Evolutionary conservation across 2,329 filamentous ascomycete species (phyloP).

Genomic region (Fusarium paranaense): DNA sequence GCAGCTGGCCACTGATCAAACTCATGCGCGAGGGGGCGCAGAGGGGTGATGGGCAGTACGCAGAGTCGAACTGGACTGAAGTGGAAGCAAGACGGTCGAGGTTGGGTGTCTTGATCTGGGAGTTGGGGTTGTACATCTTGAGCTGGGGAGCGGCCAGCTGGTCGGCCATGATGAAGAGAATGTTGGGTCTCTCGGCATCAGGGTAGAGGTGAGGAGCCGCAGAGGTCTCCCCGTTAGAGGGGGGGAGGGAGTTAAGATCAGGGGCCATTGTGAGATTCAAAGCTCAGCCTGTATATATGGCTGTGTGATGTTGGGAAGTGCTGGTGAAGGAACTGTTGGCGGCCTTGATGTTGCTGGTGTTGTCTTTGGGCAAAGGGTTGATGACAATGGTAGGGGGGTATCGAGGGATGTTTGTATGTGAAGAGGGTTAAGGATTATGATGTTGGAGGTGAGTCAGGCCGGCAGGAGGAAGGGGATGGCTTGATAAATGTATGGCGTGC

Average conservation of each 20-base stretch:
- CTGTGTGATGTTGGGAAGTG: background rate
- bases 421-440: background rate
- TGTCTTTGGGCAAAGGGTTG: background rate
- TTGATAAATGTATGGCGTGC: slow-evolving; percentile 14
- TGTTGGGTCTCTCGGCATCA: slow-evolving; percentile 54
- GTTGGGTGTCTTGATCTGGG: slow-evolving; percentile 92
- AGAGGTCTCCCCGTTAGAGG: slow-evolving; percentile 56
- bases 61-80: slow-evolving; percentile 91
- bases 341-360: background rate
- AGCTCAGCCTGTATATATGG: background rate
- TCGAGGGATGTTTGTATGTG: slow-evolving; percentile 4
- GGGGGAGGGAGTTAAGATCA: slow-evolving; percentile 78
- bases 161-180: slow-evolving; percentile 92
- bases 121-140: slow-evolving; percentile 90
- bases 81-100: slow-evolving; percentile 84
- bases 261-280: slow-evolving; percentile 68
- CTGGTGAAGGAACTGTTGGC: background rate
- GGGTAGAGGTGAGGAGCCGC: slow-evolving; percentile 29
- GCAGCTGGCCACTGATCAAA: slow-evolving; percentile 92
- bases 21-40: slow-evolving; percentile 94
- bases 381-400: background rate
- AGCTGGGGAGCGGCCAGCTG: slow-evolving; percentile 91
- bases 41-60: slow-evolving; percentile 93
- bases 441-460: background rate
- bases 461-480: slow-evolving; percentile 7